phyloP scores from a whole-genome alignment of 2,329 filamentous ascomycete genomes.

The Dactylellina parvicollis region DNA sequence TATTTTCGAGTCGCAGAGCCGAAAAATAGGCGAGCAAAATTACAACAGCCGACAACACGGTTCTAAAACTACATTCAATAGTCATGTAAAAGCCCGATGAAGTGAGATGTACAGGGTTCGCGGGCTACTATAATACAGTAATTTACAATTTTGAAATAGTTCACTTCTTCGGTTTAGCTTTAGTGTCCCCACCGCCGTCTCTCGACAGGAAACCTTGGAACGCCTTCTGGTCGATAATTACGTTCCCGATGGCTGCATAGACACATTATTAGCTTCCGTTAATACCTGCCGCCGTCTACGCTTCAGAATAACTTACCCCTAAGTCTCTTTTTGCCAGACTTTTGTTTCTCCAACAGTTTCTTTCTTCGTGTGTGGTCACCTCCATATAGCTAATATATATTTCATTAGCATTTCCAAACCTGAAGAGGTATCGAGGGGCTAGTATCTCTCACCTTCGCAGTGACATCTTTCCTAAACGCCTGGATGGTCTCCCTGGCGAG shows the following conservation, averaged over 20 bases:
- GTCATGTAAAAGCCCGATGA: background rate
- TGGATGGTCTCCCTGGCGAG: conserved; percentile 94
- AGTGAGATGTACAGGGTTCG: background rate
- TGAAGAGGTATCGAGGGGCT: conserved; percentile 7
- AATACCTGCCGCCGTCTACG: too few species aligned
- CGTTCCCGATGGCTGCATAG: conserved; percentile 73
- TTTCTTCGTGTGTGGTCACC: conserved; percentile 82
- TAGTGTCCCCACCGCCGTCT: conserved; percentile 61
- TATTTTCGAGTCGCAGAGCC: background rate
- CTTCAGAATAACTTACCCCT: conserved; percentile 61
- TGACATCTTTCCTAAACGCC: conserved; percentile 93
- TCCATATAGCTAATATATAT: conserved; percentile 72
- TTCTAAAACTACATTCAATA: background rate
- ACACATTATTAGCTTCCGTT: conserved; percentile 5
- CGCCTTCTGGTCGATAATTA: conserved; percentile 93
- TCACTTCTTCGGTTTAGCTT: conserved; percentile 35
- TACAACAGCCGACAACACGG: conserved; percentile 50
- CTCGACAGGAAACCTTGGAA: conserved; percentile 95
- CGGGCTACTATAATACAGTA: background rate
- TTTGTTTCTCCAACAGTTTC: conserved; percentile 95
- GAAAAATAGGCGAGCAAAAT: conserved; percentile 8
- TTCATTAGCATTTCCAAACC: conserved; percentile 66
- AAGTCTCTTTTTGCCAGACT: conserved; percentile 89
- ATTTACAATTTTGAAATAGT: background rate
- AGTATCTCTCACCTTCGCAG: conserved; percentile 65